phyloP scores from a whole-genome alignment of 2,329 filamentous ascomycete genomes.

The Aspergillus tubingensis region DNA sequence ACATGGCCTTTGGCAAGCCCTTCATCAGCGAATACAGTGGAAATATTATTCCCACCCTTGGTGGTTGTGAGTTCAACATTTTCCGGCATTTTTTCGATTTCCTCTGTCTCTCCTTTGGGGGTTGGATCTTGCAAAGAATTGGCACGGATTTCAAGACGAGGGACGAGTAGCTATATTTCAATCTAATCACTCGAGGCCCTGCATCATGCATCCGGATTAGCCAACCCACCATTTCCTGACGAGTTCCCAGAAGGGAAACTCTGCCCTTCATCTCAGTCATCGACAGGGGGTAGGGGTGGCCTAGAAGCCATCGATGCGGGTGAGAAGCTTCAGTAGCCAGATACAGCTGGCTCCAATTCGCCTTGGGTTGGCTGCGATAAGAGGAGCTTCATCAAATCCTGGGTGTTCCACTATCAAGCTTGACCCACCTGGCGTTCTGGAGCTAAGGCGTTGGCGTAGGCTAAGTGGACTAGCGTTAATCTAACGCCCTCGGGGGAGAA shows the following conservation, averaged over 20 bases:
- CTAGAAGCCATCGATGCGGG: background rate
- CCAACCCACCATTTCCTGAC: background rate
- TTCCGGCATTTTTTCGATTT: background rate
- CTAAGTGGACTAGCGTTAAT: background rate
- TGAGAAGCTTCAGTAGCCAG: background rate
- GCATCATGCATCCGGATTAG: background rate
- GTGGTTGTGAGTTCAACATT: background rate
- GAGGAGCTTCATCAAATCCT: constrained; percentile 1
- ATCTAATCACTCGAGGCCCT: background rate
- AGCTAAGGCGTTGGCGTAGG: background rate
- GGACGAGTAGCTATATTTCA: background rate
- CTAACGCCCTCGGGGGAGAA: background rate
- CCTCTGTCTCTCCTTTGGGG: background rate
- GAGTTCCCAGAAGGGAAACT: constrained; percentile 1
- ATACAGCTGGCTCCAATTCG: background rate
- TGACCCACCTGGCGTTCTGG: background rate
- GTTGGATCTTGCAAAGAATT: background rate
- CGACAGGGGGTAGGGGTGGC: background rate
- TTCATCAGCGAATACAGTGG: background rate
- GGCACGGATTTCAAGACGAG: background rate
- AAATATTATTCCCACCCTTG: background rate
- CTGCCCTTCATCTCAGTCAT: background rate
- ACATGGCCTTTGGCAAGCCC: background rate
- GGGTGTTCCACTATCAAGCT: background rate
- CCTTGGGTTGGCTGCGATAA: background rate